These are phyloP conservation scores for Kockiozyma suomiensis DNA, from an alignment of 805 yeast genomes.

Conservation along the genomic window DNA sequence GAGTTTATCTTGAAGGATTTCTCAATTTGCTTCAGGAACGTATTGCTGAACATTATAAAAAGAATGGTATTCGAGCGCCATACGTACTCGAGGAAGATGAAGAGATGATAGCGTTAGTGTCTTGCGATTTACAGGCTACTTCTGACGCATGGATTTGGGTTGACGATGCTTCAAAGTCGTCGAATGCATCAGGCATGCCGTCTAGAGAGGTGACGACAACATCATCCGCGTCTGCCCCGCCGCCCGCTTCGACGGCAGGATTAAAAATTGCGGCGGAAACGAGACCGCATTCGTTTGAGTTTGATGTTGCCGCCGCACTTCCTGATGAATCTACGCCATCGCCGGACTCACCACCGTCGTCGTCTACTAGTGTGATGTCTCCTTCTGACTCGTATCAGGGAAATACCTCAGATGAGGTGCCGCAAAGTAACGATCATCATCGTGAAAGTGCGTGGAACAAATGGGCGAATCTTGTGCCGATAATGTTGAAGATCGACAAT, in stretches of 20 bases:
- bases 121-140: constrained; percentile 51
- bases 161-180: background rate
- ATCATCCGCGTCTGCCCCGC: too few species aligned
- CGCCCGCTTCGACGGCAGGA: background rate
- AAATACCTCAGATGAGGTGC: background rate
- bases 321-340: constrained; percentile 7
- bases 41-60: background rate
- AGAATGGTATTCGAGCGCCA: background rate
- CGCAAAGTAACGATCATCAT: background rate
- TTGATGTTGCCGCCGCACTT: constrained; percentile 12
- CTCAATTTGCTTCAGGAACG: constrained; percentile 7
- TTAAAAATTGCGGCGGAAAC: background rate
- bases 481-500: constrained; percentile 4
- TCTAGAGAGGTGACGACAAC: background rate
- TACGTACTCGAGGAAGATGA: constrained; percentile 26
- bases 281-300: constrained; percentile 20
- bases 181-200: background rate
- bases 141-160: constrained; percentile 30
- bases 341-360: background rate
- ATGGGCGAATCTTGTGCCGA: constrained; percentile 18
- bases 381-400: background rate
- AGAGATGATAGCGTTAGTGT: constrained; percentile 25
- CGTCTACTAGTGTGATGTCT: background rate
- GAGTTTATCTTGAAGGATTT: constrained; percentile 23
- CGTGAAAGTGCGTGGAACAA: constrained; percentile 16